Conservation (phyloP, 257 asterid species). For the Solanum chilense region DNA sequence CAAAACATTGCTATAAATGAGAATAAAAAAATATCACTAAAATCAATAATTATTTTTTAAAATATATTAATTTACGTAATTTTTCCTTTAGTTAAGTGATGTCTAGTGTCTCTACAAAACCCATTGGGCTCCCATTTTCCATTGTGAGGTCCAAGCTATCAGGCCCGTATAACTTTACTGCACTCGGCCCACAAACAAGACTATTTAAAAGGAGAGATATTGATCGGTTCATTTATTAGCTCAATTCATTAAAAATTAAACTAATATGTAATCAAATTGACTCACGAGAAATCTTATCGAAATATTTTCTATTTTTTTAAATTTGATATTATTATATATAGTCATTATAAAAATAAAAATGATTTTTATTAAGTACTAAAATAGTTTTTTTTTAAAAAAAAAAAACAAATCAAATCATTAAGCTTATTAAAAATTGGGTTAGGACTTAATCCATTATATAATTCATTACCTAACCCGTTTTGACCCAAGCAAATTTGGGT, state of each 20-base stretch:
- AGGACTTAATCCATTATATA: background rate
- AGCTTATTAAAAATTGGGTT: background rate
- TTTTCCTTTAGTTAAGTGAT: background rate
- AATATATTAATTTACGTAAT: no score
- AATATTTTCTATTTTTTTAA: no score
- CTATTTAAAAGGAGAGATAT: background rate
- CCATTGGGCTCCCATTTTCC: background rate
- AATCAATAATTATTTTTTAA: no score
- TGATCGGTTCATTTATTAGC: background rate
- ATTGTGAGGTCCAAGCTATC: background rate
- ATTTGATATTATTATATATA: no score
- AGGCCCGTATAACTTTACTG: background rate
- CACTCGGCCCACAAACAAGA: background rate
- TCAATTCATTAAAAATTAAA: no score
- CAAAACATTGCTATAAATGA: no score
- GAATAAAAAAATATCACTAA: no score
- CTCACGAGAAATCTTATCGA: background rate
- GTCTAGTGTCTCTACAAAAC: background rate
- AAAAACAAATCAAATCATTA: no score
- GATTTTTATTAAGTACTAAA: no score
- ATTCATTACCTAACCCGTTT: background rate
- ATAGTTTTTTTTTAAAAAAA: no score
- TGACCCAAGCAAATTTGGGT: background rate
- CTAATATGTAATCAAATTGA: background rate
- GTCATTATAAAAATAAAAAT: background rate